phyloP scores from a whole-genome alignment of 225 moss, liverwort and hornwort species.

The Pseudisothecium myosuroides region DNA sequence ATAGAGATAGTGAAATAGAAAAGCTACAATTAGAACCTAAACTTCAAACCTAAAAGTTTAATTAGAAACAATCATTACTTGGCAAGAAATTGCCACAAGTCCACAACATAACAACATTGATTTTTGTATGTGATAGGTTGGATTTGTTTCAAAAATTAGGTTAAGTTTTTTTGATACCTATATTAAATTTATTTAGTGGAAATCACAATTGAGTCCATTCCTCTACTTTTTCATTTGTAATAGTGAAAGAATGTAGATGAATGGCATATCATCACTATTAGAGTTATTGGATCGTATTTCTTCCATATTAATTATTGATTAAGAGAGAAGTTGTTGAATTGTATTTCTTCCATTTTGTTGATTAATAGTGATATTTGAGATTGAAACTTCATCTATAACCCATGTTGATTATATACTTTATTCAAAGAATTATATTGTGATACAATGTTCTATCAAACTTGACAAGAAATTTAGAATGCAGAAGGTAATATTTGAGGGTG shows the following conservation, averaged over 20 bases:
- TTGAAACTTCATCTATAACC: not conserved
- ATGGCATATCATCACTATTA: fast-evolving
- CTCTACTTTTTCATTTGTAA: not conserved
- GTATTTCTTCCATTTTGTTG: too few relatives aligned
- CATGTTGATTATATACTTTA: not conserved
- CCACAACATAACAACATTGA: not conserved
- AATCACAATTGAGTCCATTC: not conserved
- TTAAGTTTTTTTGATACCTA: too few relatives aligned
- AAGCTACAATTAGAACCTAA: not conserved
- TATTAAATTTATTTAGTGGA: not conserved
- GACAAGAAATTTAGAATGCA: not conserved
- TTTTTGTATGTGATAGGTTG: not conserved
- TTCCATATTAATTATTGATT: not conserved
- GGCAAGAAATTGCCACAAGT: not conserved
- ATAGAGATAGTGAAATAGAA: too few relatives aligned
- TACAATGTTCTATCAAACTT: not conserved
- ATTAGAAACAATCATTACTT: not conserved
- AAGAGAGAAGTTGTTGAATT: not conserved
- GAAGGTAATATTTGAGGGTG: not conserved
- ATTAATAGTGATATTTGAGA: not conserved
- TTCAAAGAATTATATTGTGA: too few relatives aligned
- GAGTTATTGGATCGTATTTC: not conserved
- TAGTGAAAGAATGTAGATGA: not conserved
- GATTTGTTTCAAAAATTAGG: not conserved
- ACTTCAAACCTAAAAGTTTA: not conserved